Conservation (phyloP, 805 yeast species). For the Saturnispora mendoncae region DNA sequence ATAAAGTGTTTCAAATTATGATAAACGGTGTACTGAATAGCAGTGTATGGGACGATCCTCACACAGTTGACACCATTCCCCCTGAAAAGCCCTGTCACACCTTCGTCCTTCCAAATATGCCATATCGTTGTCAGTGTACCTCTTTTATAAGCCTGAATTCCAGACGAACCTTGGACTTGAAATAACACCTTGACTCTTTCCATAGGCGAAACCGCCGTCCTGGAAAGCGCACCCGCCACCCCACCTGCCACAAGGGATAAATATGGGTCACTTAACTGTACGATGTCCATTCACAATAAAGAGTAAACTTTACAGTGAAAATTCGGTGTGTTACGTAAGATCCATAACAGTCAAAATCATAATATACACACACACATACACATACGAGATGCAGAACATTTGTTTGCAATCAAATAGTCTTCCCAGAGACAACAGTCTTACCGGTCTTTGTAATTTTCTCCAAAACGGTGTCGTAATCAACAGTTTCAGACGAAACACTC, state of each 20-base stretch:
- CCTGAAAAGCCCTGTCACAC: slow-evolving; percentile 79
- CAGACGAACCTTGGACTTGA: slow-evolving; percentile 64
- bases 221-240: slow-evolving; percentile 67
- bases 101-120: slow-evolving; percentile 83
- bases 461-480: slow-evolving; percentile 64
- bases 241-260: slow-evolving; percentile 70
- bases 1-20: slow-evolving; percentile 47
- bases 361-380: too few relatives aligned
- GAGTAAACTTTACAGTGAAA: too few relatives aligned
- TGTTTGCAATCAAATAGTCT: too few relatives aligned
- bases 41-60: slow-evolving; percentile 87
- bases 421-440: slow-evolving; percentile 66
- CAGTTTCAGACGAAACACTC: slow-evolving; percentile 50
- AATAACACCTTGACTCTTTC: slow-evolving; percentile 88
- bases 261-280: slow-evolving; percentile 27
- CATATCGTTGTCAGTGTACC: slow-evolving; percentile 70
- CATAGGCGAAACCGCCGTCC: slow-evolving; percentile 91
- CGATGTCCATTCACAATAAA: neutral
- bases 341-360: too few relatives aligned
- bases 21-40: slow-evolving; percentile 85
- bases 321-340: too few relatives aligned
- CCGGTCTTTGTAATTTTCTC: slow-evolving; percentile 85
- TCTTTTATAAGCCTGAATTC: slow-evolving; percentile 30
- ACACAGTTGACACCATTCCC: slow-evolving; percentile 89
- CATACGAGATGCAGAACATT: too few relatives aligned